Base-by-base conservation (phyloP, 371 early-diverging fungal species). In the Mortierella sp. region DNA sequence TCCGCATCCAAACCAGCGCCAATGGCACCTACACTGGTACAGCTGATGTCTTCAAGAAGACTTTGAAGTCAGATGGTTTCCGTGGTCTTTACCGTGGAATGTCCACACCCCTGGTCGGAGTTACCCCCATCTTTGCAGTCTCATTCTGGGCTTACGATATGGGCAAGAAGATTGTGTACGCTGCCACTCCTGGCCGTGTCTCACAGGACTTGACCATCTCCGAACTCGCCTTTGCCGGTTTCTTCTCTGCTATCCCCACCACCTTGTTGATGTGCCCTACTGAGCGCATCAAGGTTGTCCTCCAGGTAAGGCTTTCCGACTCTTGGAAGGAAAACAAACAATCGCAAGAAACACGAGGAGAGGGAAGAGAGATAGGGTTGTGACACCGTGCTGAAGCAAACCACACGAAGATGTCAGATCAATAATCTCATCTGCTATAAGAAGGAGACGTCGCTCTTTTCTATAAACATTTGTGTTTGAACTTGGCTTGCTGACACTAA, bases 61-160 rank as follows among this genome's bases (percentile, higher is more conserved):
- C 95, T 24, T 72, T 97, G 48, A 92, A 88, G 79, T 84, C 88
- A 31, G 98, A 95, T 82, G 99, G 99, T 41, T 54, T 96, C 49
- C 79, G 89, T 23, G 97, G 97, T 66, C 84, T 97, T 59, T 99
- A 99, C 86, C 92, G 95, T 51, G 99, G 99, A 61, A 92, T 97
- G 90, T 84, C 93, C 6, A 92, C 98, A 7, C 96, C 96, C 26
- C 82, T 99, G 27, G 88, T 94, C 56, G 96, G 97, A 58, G 92
- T 94, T 21, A 94, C 96, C 26, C 99, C 99, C 47, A 95, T 96
- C 80, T 98, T 95, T 78, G 95, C 97, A 44, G 89, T 94, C 60
- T 92, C 92, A 73, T 97, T 97, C 87, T 97, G 93, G 93, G 95
- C 87, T 32, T 90, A 89, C 59, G 89, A 87, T 49, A 56, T 88